Conservation (phyloP, 257 asterid species). For the Scutellaria barbata region DNA sequence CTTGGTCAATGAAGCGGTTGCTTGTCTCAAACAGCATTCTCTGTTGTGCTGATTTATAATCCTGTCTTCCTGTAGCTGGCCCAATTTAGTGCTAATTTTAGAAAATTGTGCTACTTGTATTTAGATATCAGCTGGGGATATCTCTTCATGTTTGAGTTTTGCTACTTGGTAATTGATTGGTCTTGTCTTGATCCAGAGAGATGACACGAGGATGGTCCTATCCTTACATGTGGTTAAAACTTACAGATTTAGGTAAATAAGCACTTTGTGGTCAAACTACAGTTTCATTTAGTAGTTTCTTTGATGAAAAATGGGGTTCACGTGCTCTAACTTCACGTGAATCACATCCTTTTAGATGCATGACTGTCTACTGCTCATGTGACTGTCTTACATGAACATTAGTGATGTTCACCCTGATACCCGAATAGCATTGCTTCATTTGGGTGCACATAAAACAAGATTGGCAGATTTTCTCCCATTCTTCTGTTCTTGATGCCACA, state of each 20-base stretch:
- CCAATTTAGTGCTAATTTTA: neutral
- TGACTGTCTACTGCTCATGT: neutral
- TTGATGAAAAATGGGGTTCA: slow-evolving; percentile 10
- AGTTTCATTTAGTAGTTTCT: neutral
- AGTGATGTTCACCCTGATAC: slow-evolving; percentile 7
- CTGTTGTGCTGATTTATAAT: neutral
- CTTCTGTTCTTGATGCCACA: neutral
- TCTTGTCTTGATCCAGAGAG: neutral
- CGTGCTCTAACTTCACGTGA: neutral
- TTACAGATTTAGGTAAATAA: neutral
- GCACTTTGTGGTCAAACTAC: too few species aligned
- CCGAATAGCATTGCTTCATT: neutral
- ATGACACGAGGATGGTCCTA: neutral
- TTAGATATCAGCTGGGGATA: neutral
- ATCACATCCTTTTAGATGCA: neutral
- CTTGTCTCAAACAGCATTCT: neutral
- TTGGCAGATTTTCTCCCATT: neutral
- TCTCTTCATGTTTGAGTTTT: neutral
- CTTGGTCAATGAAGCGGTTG: slow-evolving; percentile 11
- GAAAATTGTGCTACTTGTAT: slow-evolving; percentile 2
- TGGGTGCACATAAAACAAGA: slow-evolving; percentile 1
- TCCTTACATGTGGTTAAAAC: neutral
- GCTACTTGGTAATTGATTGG: neutral
- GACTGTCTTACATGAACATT: slow-evolving; percentile 7
- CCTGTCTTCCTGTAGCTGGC: neutral